Percentiles rank a stretch among this genome's conserved stretches.
Conservation (phyloP, 805 yeast genomes). For the Maudiozyma saulgeensis region DNA sequence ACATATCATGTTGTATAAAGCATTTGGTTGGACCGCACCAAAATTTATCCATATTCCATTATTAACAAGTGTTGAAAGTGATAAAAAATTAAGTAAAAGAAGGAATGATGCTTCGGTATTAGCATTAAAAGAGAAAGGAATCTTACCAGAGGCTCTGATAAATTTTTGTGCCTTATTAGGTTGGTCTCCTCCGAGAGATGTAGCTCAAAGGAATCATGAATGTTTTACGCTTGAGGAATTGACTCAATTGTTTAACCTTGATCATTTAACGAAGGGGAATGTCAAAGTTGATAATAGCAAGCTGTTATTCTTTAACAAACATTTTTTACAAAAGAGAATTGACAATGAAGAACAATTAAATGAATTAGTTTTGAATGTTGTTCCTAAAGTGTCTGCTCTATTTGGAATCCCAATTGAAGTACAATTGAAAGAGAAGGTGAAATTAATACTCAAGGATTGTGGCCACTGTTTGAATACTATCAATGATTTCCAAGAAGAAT, state of each 20-base stretch:
- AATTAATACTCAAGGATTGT: constrained; percentile 34
- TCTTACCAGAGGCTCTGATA: constrained; percentile 76
- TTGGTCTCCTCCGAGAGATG: constrained; percentile 73
- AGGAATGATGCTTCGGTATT: constrained; percentile 71
- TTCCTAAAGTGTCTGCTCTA: constrained; percentile 11
- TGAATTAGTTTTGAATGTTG: constrained; percentile 30
- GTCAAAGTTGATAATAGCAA: constrained; percentile 82
- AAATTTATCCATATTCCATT: constrained; percentile 82
- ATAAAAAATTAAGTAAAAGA: constrained; percentile 78
- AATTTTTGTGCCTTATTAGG: constrained; percentile 89
- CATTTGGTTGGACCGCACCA: constrained; percentile 83
- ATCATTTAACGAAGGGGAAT: constrained; percentile 81
- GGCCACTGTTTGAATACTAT: constrained; percentile 44
- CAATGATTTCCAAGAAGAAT: constrained; percentile 41
- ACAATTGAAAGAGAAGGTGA: constrained; percentile 28
- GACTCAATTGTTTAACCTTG: constrained; percentile 47
- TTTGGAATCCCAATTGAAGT: constrained; percentile 4
- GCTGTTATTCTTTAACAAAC: constrained; percentile 67
- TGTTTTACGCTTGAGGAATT: constrained; percentile 44
- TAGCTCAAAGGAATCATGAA: constrained; percentile 43
- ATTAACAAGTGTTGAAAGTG: constrained; percentile 53
- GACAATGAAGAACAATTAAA: constrained; percentile 29
- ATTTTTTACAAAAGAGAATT: constrained; percentile 43
- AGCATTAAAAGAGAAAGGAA: constrained; percentile 48
- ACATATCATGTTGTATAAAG: constrained; percentile 76